Conservation (phyloP, 805 yeast species). For the Ogataea degrootiae region DNA sequence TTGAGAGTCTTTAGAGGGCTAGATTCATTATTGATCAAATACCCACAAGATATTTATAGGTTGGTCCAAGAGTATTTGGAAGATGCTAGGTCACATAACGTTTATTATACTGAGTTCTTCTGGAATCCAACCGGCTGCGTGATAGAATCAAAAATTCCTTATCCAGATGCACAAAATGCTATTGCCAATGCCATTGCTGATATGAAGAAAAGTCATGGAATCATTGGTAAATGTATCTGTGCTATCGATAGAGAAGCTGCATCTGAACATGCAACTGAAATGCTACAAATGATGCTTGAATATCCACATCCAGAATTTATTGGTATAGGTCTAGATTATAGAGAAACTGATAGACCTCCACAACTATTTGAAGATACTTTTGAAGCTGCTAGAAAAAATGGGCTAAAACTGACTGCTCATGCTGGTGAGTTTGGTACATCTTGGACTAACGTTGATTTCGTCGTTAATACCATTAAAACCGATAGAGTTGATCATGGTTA, state of each 20-base stretch:
- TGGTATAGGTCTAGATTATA: conserved; percentile 31
- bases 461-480: conserved; percentile 20
- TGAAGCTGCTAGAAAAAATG: conserved; percentile 17
- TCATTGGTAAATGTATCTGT: conserved; percentile 22
- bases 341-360: conserved; percentile 28
- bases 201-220: conserved; percentile 17
- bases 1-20: conserved; percentile 26
- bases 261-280: conserved; percentile 22
- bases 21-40: conserved; percentile 21
- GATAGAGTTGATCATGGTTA: conserved; percentile 30
- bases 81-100: conserved; percentile 21
- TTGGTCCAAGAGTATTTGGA: conserved; percentile 24
- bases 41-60: conserved; percentile 24
- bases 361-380: conserved; percentile 25
- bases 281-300: conserved; percentile 28
- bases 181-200: conserved; percentile 24
- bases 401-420: conserved; percentile 27
- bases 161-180: conserved; percentile 23
- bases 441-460: conserved; percentile 26
- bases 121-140: conserved; percentile 33
- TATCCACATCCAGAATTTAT: conserved; percentile 18
- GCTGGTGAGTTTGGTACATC: conserved; percentile 30
- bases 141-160: conserved; percentile 24
- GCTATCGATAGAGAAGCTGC: conserved; percentile 27
- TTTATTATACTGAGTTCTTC: conserved; percentile 26